Conservation (phyloP, 1,284 basidiomycete species). For the Apiotrichum mycotoxinovorans region DNA sequence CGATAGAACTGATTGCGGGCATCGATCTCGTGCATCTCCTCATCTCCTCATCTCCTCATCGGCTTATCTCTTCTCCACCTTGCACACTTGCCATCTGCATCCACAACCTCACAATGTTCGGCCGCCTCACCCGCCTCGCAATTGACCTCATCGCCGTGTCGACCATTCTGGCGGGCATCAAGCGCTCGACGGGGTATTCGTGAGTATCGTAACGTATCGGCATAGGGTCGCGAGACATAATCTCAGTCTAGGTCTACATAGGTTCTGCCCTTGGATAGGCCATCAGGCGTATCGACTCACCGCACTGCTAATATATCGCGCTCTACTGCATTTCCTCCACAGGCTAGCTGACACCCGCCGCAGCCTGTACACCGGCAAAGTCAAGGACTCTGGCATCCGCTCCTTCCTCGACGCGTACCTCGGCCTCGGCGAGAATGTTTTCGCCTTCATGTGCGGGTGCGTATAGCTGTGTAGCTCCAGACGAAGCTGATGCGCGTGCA, state of each 20-base stretch:
- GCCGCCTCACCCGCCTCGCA: conserved; percentile 76
- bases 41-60: too few species aligned
- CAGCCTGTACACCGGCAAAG: conserved; percentile 65
- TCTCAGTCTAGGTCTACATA: too few species aligned
- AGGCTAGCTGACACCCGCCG: background rate
- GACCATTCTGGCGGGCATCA: conserved; percentile 88
- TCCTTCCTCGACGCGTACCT: conserved; percentile 76
- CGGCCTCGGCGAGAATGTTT: conserved; percentile 81
- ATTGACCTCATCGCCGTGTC: conserved; percentile 82
- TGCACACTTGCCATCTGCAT: background rate
- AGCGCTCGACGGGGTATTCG: conserved; percentile 82
- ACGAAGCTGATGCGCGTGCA: too few species aligned
- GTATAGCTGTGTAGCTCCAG: too few species aligned
- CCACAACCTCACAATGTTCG: conserved; percentile 60
- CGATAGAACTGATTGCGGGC: too few species aligned
- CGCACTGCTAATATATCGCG: too few species aligned
- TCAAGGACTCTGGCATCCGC: conserved; percentile 70
- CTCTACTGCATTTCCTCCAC: background rate
- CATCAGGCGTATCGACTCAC: too few species aligned
- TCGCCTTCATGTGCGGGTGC: conserved; percentile 75
- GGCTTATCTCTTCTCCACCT: background rate
- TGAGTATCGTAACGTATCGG: too few species aligned
- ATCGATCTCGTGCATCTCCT: too few species aligned
- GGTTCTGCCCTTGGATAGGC: too few species aligned
- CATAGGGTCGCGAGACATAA: too few species aligned